Evolutionary conservation across 345 rosid species (phyloP), one percentile per base, ranked within the genome.

Genomic region (Heritiera fomes): DNA sequence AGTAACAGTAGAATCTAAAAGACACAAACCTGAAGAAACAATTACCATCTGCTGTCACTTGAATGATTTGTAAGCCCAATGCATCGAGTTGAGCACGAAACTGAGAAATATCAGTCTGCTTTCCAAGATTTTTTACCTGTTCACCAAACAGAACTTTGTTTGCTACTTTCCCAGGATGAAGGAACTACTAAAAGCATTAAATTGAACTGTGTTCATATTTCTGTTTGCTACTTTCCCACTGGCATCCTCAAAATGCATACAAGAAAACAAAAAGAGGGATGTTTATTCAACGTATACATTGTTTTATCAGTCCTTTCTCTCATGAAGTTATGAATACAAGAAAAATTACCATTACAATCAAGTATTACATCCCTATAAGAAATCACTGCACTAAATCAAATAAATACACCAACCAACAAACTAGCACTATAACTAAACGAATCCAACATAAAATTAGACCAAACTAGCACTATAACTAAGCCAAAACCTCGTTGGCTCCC

Each of bases 41-140:
- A 84, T 93, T 95, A 86, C 99, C 98, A 77, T 95, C 99, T 30
- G 98, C 87, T 32, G 97, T 93, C 40, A 95, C 90, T 77, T 91
- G 86, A 80, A 93, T 82, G 43, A 93, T 89, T 83, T 91, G 84
- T 63, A 95, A 88, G 14, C 96, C 95, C 81, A 90, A 88, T 17
- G 85, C 77, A 61, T 95, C 96, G 53, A 93, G 89, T 87, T 92
- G 96, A 47, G 86, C 77, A 45, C 84, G 87, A 65, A 93, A 28
- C 73, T 3, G 91, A 77, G 93, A 80, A 68, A 72, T 67, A 83
- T 90, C 93, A 62, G 87, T 80, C 78, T 92, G 91, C 67, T 95
- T 95, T 62, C 96, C 96, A 64, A 87, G 86, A 74, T 87, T 89
- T 82, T 91, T 95, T 79, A 79, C 88, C 97, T 95, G 58, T 49